Percentiles rank a stretch among this genome's conserved stretches.
Evolutionary conservation across 257 asterid species (phyloP).

Genomic region (Petunia axillaris): DNA sequence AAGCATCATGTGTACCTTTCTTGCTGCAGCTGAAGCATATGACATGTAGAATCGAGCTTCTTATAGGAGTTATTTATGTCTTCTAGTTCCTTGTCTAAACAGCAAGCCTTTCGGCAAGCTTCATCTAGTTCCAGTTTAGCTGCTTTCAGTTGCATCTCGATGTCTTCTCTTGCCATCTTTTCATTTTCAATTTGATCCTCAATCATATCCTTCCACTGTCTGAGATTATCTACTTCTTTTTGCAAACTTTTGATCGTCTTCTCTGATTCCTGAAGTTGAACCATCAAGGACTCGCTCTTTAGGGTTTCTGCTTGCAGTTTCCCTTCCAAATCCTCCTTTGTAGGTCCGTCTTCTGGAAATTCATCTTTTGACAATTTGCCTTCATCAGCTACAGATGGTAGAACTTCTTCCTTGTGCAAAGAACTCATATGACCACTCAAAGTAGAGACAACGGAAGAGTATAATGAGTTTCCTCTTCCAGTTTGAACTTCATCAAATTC

Average conservation of each 20-base stretch:
- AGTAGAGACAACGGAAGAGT: conserved; percentile 34
- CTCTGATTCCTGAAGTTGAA: conserved; percentile 53
- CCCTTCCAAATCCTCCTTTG: conserved; percentile 40
- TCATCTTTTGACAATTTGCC: conserved; percentile 36
- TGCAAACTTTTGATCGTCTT: conserved; percentile 42
- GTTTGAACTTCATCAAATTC: conserved; percentile 38
- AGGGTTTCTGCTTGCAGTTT: conserved; percentile 44
- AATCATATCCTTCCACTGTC: conserved; percentile 40
- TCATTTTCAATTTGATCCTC: conserved; percentile 41
- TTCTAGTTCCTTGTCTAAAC: conserved; percentile 43
- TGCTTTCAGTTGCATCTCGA: conserved; percentile 41
- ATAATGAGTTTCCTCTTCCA: conserved; percentile 27
- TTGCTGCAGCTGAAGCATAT: conserved; percentile 42
- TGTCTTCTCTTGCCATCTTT: conserved; percentile 47
- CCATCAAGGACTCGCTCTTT: conserved; percentile 41
- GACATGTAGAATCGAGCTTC: conserved; percentile 41
- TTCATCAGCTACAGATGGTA: conserved; percentile 33
- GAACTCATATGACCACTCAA: conserved; percentile 28
- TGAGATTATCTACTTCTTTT: conserved; percentile 39
- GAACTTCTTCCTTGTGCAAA: conserved; percentile 39
- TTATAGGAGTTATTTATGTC: conserved; percentile 32
- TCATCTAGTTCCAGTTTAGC: conserved; percentile 47
- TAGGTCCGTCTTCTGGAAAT: conserved; percentile 37
- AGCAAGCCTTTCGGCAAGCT: conserved; percentile 42
- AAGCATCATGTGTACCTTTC: conserved; percentile 48